Base-by-base conservation (phyloP, 352 stramenopile species). In the Globisporangium paddicum region DNA sequence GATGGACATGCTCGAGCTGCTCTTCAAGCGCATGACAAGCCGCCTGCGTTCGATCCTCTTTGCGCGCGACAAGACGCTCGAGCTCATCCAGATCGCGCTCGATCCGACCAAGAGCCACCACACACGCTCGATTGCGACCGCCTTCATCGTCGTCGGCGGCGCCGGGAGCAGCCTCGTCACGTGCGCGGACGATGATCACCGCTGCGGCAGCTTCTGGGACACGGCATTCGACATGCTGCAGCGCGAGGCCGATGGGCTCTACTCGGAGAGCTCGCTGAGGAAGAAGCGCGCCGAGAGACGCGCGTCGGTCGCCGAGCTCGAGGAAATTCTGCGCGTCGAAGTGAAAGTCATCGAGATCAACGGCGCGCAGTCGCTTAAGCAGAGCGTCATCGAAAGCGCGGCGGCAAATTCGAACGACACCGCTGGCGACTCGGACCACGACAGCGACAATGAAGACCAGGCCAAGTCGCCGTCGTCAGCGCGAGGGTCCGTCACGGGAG, bases 11-110 rank as follows among this genome's bases (percentile, higher is more conserved):
- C 63, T 93, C 30, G 83, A 93, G 38, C 62, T 93, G 55, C 77
- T 93, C 26, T 89, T 93, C 61, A 93, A 93, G 68, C 81, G 83
- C 60, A 93, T 93, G 83, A 93, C 83, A 47, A 79, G 63, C 57
- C 80, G 82, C 16, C 66, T 93, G 60, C 83, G 83, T 45, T 65
- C 73, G 50, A 88, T 91, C 50, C 66, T 93, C 18, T 93, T 93
- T 60, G 69, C 77, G 18, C 65, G 78, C 11, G 68, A 82, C 21
- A 89, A 87, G 67, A 86, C 76, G 63, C 68, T 83, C 45, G 83
- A 93, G 74, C 71, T 93, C 47, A 78, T 93, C 48, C 67, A 67
- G 47, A 59, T 90, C 47, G 78, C 83, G 55, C 63, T 93, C 26
- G 72, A 93, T 52, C 60, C 71, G 37, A 69, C 69, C 5, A 63